Base-by-base conservation (phyloP, 129 eudicot species). In the Lactuca saligna region DNA sequence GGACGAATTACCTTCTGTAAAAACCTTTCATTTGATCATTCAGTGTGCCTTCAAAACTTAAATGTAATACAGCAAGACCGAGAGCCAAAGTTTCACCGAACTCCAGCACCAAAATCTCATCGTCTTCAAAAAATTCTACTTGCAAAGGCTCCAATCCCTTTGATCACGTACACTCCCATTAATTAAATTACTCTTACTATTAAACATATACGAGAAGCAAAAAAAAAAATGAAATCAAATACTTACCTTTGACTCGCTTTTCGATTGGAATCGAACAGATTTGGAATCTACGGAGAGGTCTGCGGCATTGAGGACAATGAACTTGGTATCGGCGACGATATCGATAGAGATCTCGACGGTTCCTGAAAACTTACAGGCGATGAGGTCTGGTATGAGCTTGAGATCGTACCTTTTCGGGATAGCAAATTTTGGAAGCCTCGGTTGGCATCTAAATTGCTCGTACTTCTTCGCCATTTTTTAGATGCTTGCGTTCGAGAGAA, bases 21-120 rank as follows among this genome's bases (percentile, higher is more conserved):
- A 94, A 94, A 0, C 97, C 99, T 75, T 89, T 94, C 99, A 94
- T 87, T 58, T 89, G 83, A 74, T 94, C 99, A 80, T 94, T 94
- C 74, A 94, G 75, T 57, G 89, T 87, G 73, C 99, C 99, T 48
- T 85, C 68, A 34, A 94, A 94, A 5, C 65, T 74, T 37, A 94
- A 51, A 48, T 57, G 73, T 70, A 94, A 39, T 70, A 83, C 67
- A 20, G 96, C 99, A 69, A 48, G 63, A 37, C 95, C 97, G 55
- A 68, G 17, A 3, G 86, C 88, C 69, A 94, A 78, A 73, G 35
- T 75, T 65, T 94, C 87, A 32, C 63, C 84, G 53, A 94, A 94
- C 79, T 89, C 96, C 75, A 78, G 41, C 69, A 94, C 95, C 82
- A 85, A 44, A 20, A 94, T 84, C 87, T 94, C 99, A 80, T 94